Evolutionary conservation across 768 basidiomycete genomes (phyloP), one percentile per base, ranked within the genome.

Genomic region (Amanita muscaria): DNA sequence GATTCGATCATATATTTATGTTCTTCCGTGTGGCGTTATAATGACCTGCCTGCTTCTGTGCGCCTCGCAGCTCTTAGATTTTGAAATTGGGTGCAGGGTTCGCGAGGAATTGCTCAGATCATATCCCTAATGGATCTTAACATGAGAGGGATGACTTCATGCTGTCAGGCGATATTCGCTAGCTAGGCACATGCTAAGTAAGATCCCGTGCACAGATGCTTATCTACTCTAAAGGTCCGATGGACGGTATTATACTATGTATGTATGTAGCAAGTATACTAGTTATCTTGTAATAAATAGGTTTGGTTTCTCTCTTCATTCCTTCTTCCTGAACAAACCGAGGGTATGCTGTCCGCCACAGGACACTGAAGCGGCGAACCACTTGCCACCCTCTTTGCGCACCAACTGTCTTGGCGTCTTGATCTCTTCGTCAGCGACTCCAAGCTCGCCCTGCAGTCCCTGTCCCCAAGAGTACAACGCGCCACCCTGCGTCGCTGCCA

Each of bases 291-390:
- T 16, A 23, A 42, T 42, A 42, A 42, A 42, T 42, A 42, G 16
- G 10, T 10, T 23, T 15, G 23, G 31, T 23, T 33, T 22, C 3
- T 87, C 89, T 51, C 77, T 75, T 53, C n/a, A 51, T 51, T 58
- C 55, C 59, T 80, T 84, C 57, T 77, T 83, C 56, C 79, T 76
- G 60, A 87, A 76, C 45, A 87, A 63, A 24, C 79, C 85, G 15
- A 88, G 56, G 2, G 83, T 79, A 56, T 88, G 86, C 56, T 88
- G 87, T 3, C 86, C 86, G 25, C 86, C 86, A 58, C 85, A 88
- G 1, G 81, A 72, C 29, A 79, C 80, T 16, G 72, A 68, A 18
- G 76, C 57, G 12, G 83, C 79, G 32, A 73, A 72, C 81, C 81
- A 85, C 5, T 72, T 66, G 14, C 80, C 80, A 11, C 86, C 86